Evolutionary conservation across 1,284 basidiomycete genomes (phyloP).

Genomic region (Pseudozyma hubeiensis): DNA sequence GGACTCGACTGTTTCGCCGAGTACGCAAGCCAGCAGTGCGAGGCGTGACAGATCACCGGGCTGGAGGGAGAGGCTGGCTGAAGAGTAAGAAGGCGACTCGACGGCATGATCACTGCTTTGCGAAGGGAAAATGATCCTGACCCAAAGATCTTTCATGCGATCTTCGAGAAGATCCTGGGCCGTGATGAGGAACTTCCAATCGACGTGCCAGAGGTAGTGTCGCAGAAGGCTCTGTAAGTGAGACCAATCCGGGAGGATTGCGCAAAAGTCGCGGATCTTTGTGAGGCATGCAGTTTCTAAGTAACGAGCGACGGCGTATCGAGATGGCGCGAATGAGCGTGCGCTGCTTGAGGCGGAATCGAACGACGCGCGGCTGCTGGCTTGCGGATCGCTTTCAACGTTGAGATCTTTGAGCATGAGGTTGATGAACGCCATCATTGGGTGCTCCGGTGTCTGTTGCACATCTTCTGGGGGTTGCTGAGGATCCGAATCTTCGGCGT

Average conservation of each 20-base stretch:
- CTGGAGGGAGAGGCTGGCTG: conserved; percentile 13
- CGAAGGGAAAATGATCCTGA: conserved; percentile 29
- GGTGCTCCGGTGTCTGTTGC: conserved; percentile 22
- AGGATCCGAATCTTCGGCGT: conserved; percentile 26
- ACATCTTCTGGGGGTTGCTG: conserved; percentile 12
- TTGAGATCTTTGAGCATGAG: conserved; percentile 52
- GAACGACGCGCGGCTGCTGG: conserved; percentile 19
- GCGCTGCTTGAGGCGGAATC: conserved; percentile 12
- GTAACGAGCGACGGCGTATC: conserved; percentile 14
- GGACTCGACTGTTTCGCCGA: conserved; percentile 42
- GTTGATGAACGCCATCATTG: conserved; percentile 51
- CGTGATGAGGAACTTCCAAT: conserved; percentile 52
- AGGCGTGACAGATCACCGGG: conserved; percentile 39
- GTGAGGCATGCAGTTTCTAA: conserved; percentile 18
- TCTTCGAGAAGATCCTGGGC: conserved; percentile 31
- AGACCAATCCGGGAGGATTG: conserved; percentile 34
- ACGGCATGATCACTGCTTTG: conserved; percentile 7
- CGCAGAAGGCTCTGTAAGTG: conserved; percentile 21
- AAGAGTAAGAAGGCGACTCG: not conserved
- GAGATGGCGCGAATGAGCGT: conserved; percentile 5
- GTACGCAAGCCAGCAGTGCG: conserved; percentile 32
- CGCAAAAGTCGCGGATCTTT: conserved; percentile 30
- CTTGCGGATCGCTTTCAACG: conserved; percentile 12
- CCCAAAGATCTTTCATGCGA: conserved; percentile 33
- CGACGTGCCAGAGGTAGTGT: conserved; percentile 46